These are phyloP conservation scores for Hapsidospora chrysogenum DNA, from an alignment of 495 filamentous ascomycete species.

Conservation along the genomic window DNA sequence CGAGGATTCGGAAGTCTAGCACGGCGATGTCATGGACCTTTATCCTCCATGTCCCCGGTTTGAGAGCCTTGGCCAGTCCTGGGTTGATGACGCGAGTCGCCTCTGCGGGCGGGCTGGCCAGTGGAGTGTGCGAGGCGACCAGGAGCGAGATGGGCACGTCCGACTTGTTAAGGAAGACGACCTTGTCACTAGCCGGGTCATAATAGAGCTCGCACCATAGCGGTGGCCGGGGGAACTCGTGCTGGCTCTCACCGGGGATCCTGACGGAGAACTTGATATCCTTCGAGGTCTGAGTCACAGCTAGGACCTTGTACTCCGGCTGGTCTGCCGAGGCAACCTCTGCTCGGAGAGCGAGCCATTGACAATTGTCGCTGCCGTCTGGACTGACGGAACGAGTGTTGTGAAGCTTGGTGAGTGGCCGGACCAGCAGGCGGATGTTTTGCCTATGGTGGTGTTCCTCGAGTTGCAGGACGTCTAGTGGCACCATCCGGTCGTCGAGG, in stretches of 20 bases:
- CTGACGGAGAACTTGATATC: constrained; percentile 33
- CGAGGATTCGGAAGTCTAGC: constrained; percentile 31
- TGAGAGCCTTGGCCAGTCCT: constrained; percentile 18
- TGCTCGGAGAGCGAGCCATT: constrained; percentile 25
- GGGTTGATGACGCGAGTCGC: constrained; percentile 19
- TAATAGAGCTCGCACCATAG: constrained; percentile 33
- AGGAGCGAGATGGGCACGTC: constrained; percentile 25
- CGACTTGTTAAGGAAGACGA: constrained; percentile 27
- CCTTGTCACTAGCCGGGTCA: constrained; percentile 30
- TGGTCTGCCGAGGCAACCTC: constrained; percentile 23
- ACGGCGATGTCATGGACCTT: constrained; percentile 22
- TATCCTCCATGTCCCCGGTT: constrained; percentile 30
- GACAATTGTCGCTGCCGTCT: constrained; percentile 23
- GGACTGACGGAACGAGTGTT: constrained; percentile 26
- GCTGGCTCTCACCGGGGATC: constrained; percentile 19
- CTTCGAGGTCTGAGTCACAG: constrained; percentile 29
- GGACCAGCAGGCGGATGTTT: constrained; percentile 28
- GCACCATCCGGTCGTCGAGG: constrained; percentile 14
- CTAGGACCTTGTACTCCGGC: constrained; percentile 26
- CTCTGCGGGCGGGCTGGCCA: constrained; percentile 11
- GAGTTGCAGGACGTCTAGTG: constrained; percentile 26
- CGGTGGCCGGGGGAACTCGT: constrained; percentile 15
- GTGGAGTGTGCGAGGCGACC: constrained; percentile 13
- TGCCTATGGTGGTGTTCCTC: constrained; percentile 21
- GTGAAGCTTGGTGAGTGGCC: constrained; percentile 20